Conservation (phyloP, 2,329 filamentous ascomycete genomes). For the Dryadomyces quercus-mongolicae region DNA sequence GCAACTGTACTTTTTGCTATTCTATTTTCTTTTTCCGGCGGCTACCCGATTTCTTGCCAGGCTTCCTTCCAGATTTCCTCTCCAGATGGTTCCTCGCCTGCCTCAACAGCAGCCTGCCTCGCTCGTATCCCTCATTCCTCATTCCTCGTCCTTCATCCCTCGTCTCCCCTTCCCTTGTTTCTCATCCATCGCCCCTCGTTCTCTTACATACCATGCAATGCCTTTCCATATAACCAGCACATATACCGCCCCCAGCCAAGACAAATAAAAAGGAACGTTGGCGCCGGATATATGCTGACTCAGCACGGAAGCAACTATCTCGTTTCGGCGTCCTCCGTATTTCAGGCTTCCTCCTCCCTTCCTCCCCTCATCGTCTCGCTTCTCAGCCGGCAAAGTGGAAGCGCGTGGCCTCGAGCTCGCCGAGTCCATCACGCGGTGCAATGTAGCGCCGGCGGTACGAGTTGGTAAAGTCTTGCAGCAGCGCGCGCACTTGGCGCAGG, state of each 20-base stretch:
- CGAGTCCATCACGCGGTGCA: conserved; percentile 84
- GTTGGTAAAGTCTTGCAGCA: conserved; percentile 95
- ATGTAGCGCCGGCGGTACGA: conserved; percentile 88
- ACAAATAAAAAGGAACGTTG: background rate
- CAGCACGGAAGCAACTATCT: background rate
- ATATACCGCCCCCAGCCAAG: too few relatives aligned
- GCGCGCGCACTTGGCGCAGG: conserved; percentile 64
- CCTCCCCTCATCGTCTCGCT: background rate
- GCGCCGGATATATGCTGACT: background rate
- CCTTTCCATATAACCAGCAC: too few relatives aligned
- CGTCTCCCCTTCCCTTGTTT: background rate
- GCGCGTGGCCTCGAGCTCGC: conserved; percentile 71
- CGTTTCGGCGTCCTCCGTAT: background rate
- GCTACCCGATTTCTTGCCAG: background rate
- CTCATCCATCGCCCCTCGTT: background rate
- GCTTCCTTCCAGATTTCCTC: too few relatives aligned
- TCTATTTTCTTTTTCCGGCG: background rate
- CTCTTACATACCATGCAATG: background rate
- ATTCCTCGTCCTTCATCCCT: background rate
- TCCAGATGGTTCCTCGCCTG: too few relatives aligned
- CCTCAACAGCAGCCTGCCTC: background rate
- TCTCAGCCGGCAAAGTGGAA: conserved; percentile 66
- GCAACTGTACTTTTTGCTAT: background rate
- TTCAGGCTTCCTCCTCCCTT: background rate
- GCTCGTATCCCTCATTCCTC: background rate